Percentiles rank a stretch among this genome's conserved stretches.
Evolutionary conservation across 306 rosid genomes (phyloP).

Genomic region (Acacia acuminata): DNA sequence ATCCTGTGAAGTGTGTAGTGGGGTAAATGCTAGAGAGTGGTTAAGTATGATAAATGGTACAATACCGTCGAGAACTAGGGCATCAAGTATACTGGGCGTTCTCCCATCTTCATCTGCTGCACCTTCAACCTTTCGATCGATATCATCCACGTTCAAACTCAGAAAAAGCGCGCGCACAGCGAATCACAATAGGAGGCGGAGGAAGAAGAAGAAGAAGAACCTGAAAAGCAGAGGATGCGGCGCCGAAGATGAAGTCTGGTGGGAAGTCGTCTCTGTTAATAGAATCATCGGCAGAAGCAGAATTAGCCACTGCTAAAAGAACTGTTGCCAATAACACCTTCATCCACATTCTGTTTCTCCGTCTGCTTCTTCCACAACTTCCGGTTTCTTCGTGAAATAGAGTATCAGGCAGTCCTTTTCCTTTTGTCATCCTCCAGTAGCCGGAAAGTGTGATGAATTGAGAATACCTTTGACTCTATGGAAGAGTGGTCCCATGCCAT

Average conservation of each 20-base stretch:
- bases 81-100: constrained; percentile 43
- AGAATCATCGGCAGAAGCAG: background rate
- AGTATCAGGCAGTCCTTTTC: background rate
- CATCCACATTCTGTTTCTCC: background rate
- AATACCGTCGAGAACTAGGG: constrained; percentile 28
- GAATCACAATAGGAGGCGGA: background rate
- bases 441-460: no score
- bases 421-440: background rate
- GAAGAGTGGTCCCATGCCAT: background rate
- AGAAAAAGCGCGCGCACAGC: background rate
- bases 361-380: background rate
- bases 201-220: constrained; percentile 21
- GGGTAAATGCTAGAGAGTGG: no score
- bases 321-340: background rate
- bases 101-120: constrained; percentile 49
- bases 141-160: background rate
- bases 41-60: background rate
- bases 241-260: constrained; percentile 60
- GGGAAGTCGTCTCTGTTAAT: constrained; percentile 59
- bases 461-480: no score
- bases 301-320: background rate
- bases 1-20: background rate
- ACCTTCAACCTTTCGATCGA: constrained; percentile 47
- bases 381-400: background rate
- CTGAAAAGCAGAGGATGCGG: constrained; percentile 69